A percentile compares a stretch with the other conserved stretches of the same genome.
phyloP scores from a whole-genome alignment of 2,329 filamentous ascomycete genomes.

The Fragosphaeria purpurea region DNA sequence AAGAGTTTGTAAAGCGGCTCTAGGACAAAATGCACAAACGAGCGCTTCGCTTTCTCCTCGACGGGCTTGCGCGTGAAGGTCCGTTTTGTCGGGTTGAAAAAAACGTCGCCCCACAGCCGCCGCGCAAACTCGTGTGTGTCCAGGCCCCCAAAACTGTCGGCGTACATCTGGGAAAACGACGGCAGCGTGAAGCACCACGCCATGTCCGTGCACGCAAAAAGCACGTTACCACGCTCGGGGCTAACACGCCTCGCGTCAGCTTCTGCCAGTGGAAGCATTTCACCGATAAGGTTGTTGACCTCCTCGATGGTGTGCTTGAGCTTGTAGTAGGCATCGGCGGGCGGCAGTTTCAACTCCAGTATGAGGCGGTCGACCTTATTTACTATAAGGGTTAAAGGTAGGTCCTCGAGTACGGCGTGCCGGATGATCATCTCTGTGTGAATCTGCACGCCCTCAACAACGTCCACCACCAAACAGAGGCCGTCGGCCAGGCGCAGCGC shows the following conservation, averaged over 20 bases:
- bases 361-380: conserved; percentile 98
- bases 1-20: conserved; percentile 98
- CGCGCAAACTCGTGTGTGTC: conserved; percentile 74
- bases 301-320: conserved; percentile 97
- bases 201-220: conserved; percentile 88
- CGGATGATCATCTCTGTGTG: conserved; percentile 97
- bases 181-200: conserved; percentile 93
- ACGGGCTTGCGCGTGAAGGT: conserved; percentile 83
- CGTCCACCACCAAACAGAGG: conserved; percentile 86
- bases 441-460: conserved; percentile 97
- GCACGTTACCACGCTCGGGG: conserved; percentile 95
- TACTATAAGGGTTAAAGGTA: conserved; percentile 81
- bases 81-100: conserved; percentile 83
- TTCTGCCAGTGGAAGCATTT: conserved; percentile 67
- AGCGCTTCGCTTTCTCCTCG: conserved; percentile 70
- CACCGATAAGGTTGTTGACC: conserved; percentile 92
- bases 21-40: conserved; percentile 88
- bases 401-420: conserved; percentile 80
- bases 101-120: conserved; percentile 91
- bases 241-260: conserved; percentile 75
- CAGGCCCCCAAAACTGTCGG: conserved; percentile 73
- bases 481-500: conserved; percentile 82
- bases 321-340: conserved; percentile 96
- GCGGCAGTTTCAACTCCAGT: conserved; percentile 85
- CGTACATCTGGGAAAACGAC: conserved; percentile 95